A percentile compares a stretch with the other conserved stretches of the same genome.
phyloP scores from a whole-genome alignment of 129 eudicot species.

The Escallonia rubra region DNA sequence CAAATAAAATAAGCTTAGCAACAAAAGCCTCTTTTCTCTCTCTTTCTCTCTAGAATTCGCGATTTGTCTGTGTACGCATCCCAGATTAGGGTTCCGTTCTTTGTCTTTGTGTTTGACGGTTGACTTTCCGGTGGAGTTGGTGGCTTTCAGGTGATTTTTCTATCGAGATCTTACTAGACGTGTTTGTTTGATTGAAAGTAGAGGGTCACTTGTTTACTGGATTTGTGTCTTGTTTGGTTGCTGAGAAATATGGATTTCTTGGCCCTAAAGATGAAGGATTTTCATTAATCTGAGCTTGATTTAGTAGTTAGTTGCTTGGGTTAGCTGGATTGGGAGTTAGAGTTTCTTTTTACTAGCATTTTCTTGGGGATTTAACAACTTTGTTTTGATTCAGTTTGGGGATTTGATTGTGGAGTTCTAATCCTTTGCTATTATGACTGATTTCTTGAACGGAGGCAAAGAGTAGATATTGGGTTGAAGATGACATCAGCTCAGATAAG shows the following conservation, averaged over 20 bases:
- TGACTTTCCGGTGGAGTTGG: slow-evolving; percentile 4
- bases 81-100: slow-evolving; percentile 36
- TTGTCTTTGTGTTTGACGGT: background rate
- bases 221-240: slow-evolving; percentile 15
- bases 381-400: background rate
- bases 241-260: background rate
- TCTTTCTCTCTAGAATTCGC: slow-evolving; percentile 30
- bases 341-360: background rate
- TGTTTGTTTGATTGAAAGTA: background rate
- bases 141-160: slow-evolving; percentile 31
- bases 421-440: slow-evolving; percentile 13
- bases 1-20: background rate
- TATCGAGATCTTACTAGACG: slow-evolving; percentile 22
- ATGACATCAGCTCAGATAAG: slow-evolving; percentile 40
- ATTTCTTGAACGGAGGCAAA: slow-evolving; percentile 32
- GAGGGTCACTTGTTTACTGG: background rate
- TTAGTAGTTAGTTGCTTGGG: background rate
- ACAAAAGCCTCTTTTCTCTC: background rate
- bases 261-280: slow-evolving; percentile 1
- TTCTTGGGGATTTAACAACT: background rate
- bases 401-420: slow-evolving; percentile 11
- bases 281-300: slow-evolving; percentile 6
- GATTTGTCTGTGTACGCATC: slow-evolving; percentile 30
- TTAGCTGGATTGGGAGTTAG: background rate
- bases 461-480: slow-evolving; percentile 19